Percentiles rank a stretch among this genome's conserved stretches.
Conservation (phyloP, 2,329 filamentous ascomycete species). For the Fusarium transvaalense region DNA sequence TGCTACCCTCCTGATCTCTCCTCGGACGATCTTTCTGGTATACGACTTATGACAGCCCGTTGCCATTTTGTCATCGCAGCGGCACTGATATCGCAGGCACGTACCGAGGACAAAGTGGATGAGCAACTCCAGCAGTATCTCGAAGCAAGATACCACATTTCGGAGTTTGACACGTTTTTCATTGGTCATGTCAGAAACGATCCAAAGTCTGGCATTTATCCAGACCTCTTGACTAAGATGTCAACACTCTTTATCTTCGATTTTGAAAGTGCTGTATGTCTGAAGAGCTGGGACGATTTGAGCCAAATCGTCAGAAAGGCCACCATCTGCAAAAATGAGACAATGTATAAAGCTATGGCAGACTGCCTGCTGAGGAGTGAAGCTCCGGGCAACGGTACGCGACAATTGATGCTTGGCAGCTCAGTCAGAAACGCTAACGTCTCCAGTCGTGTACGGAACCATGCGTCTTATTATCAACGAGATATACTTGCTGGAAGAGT, state of each 20-base stretch:
- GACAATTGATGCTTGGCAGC: background rate
- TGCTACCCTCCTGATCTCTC: constrained; percentile 64
- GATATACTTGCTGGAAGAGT: constrained; percentile 68
- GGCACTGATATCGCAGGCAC: constrained; percentile 64
- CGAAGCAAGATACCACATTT: constrained; percentile 69
- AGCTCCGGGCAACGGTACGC: constrained; percentile 64
- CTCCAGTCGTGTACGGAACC: constrained; percentile 62
- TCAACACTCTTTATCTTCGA: constrained; percentile 79
- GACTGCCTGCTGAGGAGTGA: constrained; percentile 71
- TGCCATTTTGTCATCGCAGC: constrained; percentile 77
- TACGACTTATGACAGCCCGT: constrained; percentile 71
- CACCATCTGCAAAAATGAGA: constrained; percentile 57
- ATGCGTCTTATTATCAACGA: constrained; percentile 78
- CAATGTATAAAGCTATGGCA: constrained; percentile 72
- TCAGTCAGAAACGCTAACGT: constrained; percentile 4
- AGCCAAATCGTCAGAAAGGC: constrained; percentile 69
- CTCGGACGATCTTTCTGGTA: constrained; percentile 58
- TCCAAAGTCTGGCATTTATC: constrained; percentile 54
- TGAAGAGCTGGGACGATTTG: constrained; percentile 77
- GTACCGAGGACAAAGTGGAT: constrained; percentile 63
- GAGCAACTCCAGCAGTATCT: constrained; percentile 71
- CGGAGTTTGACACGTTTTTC: constrained; percentile 71
- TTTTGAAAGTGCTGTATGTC: constrained; percentile 78
- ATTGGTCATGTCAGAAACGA: constrained; percentile 59
- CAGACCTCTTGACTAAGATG: constrained; percentile 72